Evolutionary conservation across 352 stramenopile genomes (phyloP), one percentile per base, ranked within the genome.

Genomic region (Blastocystis sp.): DNA sequence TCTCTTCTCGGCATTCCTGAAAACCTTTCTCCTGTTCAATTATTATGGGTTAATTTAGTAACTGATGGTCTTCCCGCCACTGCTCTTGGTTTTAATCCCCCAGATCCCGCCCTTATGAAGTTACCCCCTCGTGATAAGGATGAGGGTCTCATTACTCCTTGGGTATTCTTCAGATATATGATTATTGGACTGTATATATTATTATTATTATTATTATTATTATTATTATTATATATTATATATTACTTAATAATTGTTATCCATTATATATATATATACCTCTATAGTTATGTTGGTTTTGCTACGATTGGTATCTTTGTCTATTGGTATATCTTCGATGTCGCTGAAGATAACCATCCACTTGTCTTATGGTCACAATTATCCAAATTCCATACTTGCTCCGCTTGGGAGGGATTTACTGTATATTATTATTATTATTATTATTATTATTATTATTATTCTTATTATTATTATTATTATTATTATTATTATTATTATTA

Each of bases 11-110:
- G 91, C 33, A 76, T 96, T 25, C 91, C 91, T 0, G 88, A 96
- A 68, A 84, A 84, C 19, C 73, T 99, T 18, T 95, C 90, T 47
- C 85, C 92, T 0, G 91, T 98, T 58, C 90, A 98, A 71, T 75
- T 99, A 9, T 72, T 99, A 9, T 98, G 88, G 88, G 88, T 98
- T n/a, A 98, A 99, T 73, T 75, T 99, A 13, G 89, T 98, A 30
- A 99, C 91, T 7, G 92, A 99, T 71, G 91, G 89, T 24, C 88
- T 86, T 24, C 91, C 91, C 11, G 92, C 91, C 0, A 97, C 88
- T 13, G 86, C 90, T 11, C 78, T 98, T 2, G 89, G 88, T 23
- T 97, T 98, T 72, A 98, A 99, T 75, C 86, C 90, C 33, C 84
- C 91, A 25, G 83, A 93, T 66, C 83, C 80, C 25, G 85, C 95